Percentiles rank a stretch among this genome's conserved stretches.
These are phyloP conservation scores for Gremmenia infestans DNA, from an alignment of 2,329 filamentous ascomycete genomes.

Conservation along the genomic window DNA sequence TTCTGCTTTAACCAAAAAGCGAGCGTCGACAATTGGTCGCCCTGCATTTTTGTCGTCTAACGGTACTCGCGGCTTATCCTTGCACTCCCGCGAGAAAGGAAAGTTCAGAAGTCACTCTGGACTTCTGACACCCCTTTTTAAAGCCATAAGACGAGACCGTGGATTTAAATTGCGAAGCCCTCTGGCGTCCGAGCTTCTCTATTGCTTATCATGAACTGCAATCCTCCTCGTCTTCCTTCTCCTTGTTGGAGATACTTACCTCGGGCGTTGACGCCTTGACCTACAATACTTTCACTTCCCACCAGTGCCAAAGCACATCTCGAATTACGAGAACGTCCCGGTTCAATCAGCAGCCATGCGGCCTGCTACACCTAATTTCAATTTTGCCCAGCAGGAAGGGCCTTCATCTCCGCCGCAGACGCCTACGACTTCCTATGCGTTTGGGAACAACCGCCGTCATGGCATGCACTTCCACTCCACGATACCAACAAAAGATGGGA, in stretches of 20 bases:
- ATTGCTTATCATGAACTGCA: slow-evolving; percentile 32
- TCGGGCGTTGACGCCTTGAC: slow-evolving; percentile 31
- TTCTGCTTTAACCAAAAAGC: slow-evolving; percentile 7
- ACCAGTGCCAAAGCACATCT: slow-evolving; percentile 11
- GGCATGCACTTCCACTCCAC: slow-evolving; percentile 22
- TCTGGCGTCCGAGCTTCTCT: slow-evolving; percentile 18
- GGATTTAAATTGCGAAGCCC: slow-evolving; percentile 23
- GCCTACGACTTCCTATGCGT: slow-evolving; percentile 36
- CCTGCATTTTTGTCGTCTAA: slow-evolving; percentile 14
- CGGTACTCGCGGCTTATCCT: slow-evolving; percentile 13
- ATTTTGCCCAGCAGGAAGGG: slow-evolving; percentile 33
- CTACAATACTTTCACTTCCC: slow-evolving; percentile 8
- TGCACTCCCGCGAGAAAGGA: slow-evolving; percentile 5
- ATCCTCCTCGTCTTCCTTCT: slow-evolving; percentile 30
- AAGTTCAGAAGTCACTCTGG: slow-evolving; percentile 8
- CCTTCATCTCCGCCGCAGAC: slow-evolving; percentile 46
- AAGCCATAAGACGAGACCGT: neutral
- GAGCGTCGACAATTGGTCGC: slow-evolving; percentile 20
- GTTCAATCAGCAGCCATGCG: slow-evolving; percentile 31
- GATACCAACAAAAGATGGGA: slow-evolving; percentile 34
- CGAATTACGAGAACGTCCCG: neutral
- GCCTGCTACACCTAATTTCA: slow-evolving; percentile 40
- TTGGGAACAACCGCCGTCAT: slow-evolving; percentile 19
- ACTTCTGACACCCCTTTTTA: slow-evolving; percentile 20
- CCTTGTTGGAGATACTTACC: slow-evolving; percentile 32